phyloP scores from a whole-genome alignment of 1,284 basidiomycete species.

The Papiliotrema nemorosa region DNA sequence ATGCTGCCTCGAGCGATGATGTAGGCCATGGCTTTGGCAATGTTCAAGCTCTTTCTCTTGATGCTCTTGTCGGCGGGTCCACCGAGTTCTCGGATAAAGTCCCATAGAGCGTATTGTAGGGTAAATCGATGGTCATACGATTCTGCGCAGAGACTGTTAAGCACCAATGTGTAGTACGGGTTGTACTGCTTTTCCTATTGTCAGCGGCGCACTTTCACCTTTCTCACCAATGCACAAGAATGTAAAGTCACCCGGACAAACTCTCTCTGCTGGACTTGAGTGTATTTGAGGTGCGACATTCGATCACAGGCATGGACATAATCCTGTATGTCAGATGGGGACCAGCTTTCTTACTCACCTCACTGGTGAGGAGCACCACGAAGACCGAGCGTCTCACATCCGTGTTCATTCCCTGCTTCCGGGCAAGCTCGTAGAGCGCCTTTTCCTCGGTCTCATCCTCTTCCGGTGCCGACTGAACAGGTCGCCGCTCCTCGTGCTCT shows the following conservation, averaged over 20 bases:
- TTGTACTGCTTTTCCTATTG: constrained; percentile 84
- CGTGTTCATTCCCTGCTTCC: constrained; percentile 97
- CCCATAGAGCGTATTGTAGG: constrained; percentile 94
- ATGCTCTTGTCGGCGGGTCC: constrained; percentile 5
- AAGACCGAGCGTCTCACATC: constrained; percentile 89
- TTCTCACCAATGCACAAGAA: constrained; percentile 57
- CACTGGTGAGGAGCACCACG: constrained; percentile 87
- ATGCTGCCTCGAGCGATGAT: constrained; percentile 72
- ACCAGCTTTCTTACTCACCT: constrained; percentile 56
- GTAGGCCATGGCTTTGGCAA: constrained; percentile 75
- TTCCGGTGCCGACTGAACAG: constrained; percentile 20
- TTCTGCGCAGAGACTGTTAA: constrained; percentile 57
- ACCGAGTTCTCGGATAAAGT: constrained; percentile 80
- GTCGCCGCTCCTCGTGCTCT: constrained; percentile 52
- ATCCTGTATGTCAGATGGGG: constrained; percentile 58
- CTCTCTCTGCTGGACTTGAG: constrained; percentile 89
- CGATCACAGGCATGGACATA: constrained; percentile 90
- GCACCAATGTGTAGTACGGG: constrained; percentile 89
- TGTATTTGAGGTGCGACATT: constrained; percentile 74
- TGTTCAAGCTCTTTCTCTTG: constrained; percentile 44
- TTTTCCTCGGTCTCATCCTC: constrained; percentile 47
- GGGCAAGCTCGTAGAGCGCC: constrained; percentile 70
- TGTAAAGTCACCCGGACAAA: constrained; percentile 88
- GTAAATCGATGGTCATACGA: constrained; percentile 76
- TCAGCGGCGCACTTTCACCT: constrained; percentile 3